Evolutionary conservation across 1,284 basidiomycete species (phyloP), one percentile per base, ranked within the genome.

Genomic region (Boletellus deceptivus): DNA sequence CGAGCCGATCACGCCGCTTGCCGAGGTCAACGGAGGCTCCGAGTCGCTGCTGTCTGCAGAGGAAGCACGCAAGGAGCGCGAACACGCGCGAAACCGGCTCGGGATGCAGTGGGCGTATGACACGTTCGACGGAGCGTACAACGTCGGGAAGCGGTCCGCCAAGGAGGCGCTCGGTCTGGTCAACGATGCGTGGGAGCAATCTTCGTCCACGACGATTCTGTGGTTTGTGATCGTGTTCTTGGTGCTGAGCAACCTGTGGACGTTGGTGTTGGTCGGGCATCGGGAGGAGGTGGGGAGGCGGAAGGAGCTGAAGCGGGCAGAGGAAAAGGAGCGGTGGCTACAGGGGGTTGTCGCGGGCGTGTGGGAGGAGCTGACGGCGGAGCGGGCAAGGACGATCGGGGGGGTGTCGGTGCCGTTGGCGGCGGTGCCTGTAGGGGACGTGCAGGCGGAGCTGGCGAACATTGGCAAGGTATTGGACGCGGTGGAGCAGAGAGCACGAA

Each of bases 21-120:
- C 44, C 46, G 52, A 60, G 48, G 51, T 41, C 8, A 50, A 56
- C 22, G 57, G 53, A 36, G 50, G 47, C 2, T 3, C 35, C 14
- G 53, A 57, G 2, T 1, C 51, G 9, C 20, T 13, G 0, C 22
- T 64, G 18, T 61, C 65, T 0, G 59, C 46, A 1, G 25, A 55
- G 34, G 65, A 63, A 44, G 65, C 47, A 7, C 61, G 74, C 46
- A 81, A 82, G 65, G 70, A 73, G 53, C 80, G 83, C 48, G 84
- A 86, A 63, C 75, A 77, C 48, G 84, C 88, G 63, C 80, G 84
- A 16, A 82, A 85, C 55, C 76, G 75, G 55, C 85, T 86, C 20
- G 81, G 83, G 0, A 70, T 93, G 53, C 91, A 94, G 61, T 93
- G 89, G 82, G 89, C 89, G 2, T 83, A 86, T 69, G 92, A 95